Evolutionary conservation across 2,329 filamentous ascomycete genomes (phyloP), one percentile per base, ranked within the genome.

Genomic region (Cladosporium oxysporum): DNA sequence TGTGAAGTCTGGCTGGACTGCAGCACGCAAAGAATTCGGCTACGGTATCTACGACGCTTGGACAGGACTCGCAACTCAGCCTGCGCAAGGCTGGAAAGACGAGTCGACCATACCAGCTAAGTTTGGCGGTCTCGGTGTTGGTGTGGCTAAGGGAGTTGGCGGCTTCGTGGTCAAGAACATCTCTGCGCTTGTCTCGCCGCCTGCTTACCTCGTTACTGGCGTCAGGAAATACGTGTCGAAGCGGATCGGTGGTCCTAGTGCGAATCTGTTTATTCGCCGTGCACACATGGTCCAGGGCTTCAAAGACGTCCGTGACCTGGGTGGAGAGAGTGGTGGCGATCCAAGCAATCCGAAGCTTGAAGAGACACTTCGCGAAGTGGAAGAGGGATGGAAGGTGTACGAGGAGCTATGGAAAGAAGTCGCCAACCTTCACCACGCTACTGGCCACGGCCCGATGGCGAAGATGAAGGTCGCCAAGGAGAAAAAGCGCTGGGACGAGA

Each of bases 201-300:
- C 92, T 0, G 93, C 90, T 5, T 96, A 95, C 73, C 86, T 91
- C 3, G 90, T 93, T 83, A 91, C 93, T 75, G 93, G 93, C 2
- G 83, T 95, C 0, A 88, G 94, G 72, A 90, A 91, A 49, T 90
- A 94, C 75, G 83, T 95, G 62, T 84, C 88, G 68, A 92, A 90
- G 69, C 71, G 70, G 23, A 62, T 67, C 2, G 70, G 72, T 26
- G 74, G 72, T 5, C 71, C 71, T 10, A 72, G 72, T 14, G 70
- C 70, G 4, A 73, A 75, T 41, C 37, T 64, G 1, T 72, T 71
- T 33, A 71, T 78, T 44, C 71, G 74, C 10, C 68, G 70, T 55
- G 72, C 74, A 3, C 73, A 74, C 35, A 73, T 77, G 41, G 70
- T 75, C 3, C 72, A 74, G 49, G 76, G 76, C 7, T 67, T 71